Evolutionary conservation across 805 yeast species (phyloP), one percentile per base, ranked within the genome.

Genomic region (Myxozyma sirexii): DNA sequence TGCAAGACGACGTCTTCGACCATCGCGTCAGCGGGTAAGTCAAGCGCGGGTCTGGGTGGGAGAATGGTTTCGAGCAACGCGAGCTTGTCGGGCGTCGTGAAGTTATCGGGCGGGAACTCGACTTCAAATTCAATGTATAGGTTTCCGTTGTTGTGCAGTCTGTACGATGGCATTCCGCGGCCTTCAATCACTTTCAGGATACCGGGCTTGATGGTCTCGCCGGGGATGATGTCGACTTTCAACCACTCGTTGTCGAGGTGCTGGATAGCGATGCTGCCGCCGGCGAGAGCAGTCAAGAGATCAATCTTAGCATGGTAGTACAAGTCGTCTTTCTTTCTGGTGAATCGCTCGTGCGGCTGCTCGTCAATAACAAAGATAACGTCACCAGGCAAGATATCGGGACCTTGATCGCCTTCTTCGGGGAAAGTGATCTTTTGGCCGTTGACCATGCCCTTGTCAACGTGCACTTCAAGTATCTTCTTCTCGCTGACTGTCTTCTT

Each of bases 391-490:
- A 91, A 84, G 60, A 90, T 82, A 74, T 88, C 91, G 63, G 98
- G 98, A 67, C 88, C 94, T 77, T 93, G 97, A 77, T 94, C 99
- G 71, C 97, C 97, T 79, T 93, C 97, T 67, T 97, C 98, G 69
- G 84, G 81, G 80, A 93, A 94, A 5, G 85, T 89, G 69, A 94
- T 83, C 77, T 85, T 85, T 79, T 93, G 96, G 61, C 97, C 97
- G 71, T 90, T 88, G 72, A 81, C 86, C 97, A 93, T 93, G 79
- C 99, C 99, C 70, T 96, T 94, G 74, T 90, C 96, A 72, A 94
- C 84, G 77, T 92, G 90, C 58, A 94, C 97, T 77, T 91, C 94
- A 72, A 94, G 80, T 61, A 94, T 86, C 82, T 94, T 93, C 79
- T 96, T 85, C 80, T 93, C 97, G 66, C 82, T 82, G 63, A 79